These are phyloP conservation scores for Beta lomatogona DNA, from an alignment of 179 eudicot species.

Conservation along the genomic window DNA sequence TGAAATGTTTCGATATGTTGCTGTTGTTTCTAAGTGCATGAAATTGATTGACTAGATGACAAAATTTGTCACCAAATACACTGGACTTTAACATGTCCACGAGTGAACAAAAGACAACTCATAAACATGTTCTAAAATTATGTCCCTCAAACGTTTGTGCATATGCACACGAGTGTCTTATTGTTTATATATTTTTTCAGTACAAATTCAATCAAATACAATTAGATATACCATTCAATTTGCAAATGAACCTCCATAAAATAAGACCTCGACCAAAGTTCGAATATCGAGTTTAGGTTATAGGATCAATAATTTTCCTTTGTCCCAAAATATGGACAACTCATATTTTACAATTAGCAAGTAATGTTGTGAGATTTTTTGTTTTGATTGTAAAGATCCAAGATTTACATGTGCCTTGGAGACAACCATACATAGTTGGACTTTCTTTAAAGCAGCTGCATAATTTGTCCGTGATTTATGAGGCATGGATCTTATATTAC, in stretches of 20 bases:
- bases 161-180: conserved; percentile 30
- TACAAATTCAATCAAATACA: neutral
- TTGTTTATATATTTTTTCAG: neutral
- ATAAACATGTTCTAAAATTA: conserved; percentile 1
- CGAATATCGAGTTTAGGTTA: neutral
- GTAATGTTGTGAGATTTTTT: conserved; percentile 17
- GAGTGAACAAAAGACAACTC: conserved; percentile 15
- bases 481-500: conserved; percentile 30
- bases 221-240: neutral
- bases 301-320: neutral
- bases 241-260: neutral
- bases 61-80: conserved; percentile 20
- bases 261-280: neutral
- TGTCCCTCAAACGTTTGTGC: conserved; percentile 16
- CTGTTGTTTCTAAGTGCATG: neutral
- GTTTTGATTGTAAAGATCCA: conserved; percentile 29
- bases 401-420: conserved; percentile 24
- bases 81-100: conserved; percentile 22
- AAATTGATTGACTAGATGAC: conserved; percentile 8
- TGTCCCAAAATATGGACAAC: conserved; percentile 13
- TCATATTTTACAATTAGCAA: conserved; percentile 20
- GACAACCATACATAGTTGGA: conserved; percentile 29
- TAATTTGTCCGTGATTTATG: conserved; percentile 7
- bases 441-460: conserved; percentile 16
- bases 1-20: conserved; percentile 1